A percentile compares a stretch with the other conserved stretches of the same genome.
Conservation (phyloP, 306 rosid species). For the Quercus suber region DNA sequence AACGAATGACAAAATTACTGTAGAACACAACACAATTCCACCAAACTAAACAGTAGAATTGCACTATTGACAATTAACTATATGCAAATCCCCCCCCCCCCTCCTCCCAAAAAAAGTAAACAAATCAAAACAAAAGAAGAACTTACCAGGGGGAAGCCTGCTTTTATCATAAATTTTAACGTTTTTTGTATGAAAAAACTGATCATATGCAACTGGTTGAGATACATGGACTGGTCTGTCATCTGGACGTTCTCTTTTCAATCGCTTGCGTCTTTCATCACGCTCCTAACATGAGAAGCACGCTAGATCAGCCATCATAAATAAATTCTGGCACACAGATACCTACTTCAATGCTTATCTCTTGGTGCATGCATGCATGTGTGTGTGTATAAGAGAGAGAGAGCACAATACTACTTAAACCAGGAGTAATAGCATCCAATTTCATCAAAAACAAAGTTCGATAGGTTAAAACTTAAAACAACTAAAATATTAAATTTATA, state of each 20-base stretch:
- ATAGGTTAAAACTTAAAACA: neutral
- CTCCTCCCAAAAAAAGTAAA: neutral
- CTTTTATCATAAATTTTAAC: slow-evolving; percentile 60
- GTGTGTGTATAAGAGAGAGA: neutral
- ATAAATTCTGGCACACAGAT: neutral
- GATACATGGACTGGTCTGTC: slow-evolving; percentile 62
- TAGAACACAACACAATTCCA: neutral
- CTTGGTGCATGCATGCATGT: neutral
- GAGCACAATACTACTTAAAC: neutral
- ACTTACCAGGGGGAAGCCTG: slow-evolving; percentile 91
- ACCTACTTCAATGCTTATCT: neutral
- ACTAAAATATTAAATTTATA: neutral
- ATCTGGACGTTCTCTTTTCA: slow-evolving; percentile 87
- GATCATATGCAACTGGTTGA: slow-evolving; percentile 63
- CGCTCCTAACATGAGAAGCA: slow-evolving; percentile 70
- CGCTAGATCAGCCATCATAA: slow-evolving; percentile 23
- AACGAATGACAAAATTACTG: neutral
- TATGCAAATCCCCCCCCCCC: neutral
- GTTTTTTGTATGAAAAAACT: slow-evolving; percentile 48
- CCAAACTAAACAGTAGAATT: neutral
- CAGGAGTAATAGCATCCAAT: neutral
- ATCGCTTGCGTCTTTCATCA: slow-evolving; percentile 78
- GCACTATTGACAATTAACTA: neutral
- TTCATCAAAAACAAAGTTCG: neutral
- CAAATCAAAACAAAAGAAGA: slow-evolving; percentile 12